Evolutionary conservation across 352 stramenopile genomes (phyloP).

Genomic region (Phytophthora pseudosyringae): DNA sequence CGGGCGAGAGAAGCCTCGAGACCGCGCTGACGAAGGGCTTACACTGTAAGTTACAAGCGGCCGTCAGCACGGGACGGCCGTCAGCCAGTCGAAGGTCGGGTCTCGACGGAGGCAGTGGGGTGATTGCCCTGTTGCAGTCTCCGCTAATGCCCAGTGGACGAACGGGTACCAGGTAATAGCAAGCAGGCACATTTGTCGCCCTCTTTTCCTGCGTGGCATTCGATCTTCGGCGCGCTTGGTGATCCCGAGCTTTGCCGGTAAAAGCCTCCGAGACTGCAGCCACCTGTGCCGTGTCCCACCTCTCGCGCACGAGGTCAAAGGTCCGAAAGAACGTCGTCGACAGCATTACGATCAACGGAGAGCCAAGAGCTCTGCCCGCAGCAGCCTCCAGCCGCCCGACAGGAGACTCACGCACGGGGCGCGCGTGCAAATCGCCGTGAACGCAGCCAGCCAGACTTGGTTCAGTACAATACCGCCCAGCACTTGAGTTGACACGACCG

Average conservation of each 20-base stretch:
- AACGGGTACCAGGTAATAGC: background rate
- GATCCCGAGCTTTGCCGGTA: too few species aligned
- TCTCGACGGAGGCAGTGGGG: constrained; percentile 2
- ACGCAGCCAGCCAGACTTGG: background rate
- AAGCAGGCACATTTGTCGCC: constrained; percentile 3
- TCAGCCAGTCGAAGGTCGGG: background rate
- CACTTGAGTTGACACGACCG: constrained; percentile 24
- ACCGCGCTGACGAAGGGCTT: constrained; percentile 18
- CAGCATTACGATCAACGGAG: constrained; percentile 31
- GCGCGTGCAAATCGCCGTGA: constrained; percentile 19
- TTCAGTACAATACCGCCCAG: constrained; percentile 7
- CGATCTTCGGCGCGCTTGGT: background rate
- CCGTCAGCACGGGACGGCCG: background rate
- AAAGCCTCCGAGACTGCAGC: constrained; percentile 12
- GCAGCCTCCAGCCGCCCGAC: background rate
- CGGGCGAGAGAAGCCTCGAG: constrained; percentile 33
- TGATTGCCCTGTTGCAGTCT: background rate
- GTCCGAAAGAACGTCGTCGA: constrained; percentile 33
- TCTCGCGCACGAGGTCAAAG: constrained; percentile 39
- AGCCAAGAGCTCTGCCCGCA: background rate
- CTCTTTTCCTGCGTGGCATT: constrained; percentile 16
- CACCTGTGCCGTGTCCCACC: constrained; percentile 30
- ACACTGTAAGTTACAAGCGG: constrained; percentile 1
- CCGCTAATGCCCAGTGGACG: background rate
- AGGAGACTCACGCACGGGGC: constrained; percentile 2